Conservation (phyloP, 768 basidiomycete genomes). For the Terana coerulea region DNA sequence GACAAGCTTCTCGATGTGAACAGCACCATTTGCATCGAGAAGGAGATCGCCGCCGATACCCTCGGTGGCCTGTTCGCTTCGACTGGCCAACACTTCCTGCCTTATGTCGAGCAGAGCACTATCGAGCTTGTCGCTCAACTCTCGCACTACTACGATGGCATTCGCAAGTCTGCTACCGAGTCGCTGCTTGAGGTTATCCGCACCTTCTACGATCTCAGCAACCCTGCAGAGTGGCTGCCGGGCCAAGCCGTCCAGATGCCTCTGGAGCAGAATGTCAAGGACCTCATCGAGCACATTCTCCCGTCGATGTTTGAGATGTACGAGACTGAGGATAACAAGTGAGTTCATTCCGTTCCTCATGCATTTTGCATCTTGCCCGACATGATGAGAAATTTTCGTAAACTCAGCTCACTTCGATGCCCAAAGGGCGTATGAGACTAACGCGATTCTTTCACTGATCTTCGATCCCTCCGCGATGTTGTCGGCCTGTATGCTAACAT, state of each 20-base stretch:
- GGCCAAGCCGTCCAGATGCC: conserved; percentile 52
- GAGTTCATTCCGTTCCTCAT: conserved; percentile 33
- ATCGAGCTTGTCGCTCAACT: conserved; percentile 77
- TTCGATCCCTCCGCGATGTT: conserved; percentile 15
- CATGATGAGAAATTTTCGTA: conserved; percentile 47
- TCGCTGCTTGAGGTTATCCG: conserved; percentile 85
- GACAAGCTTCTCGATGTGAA: conserved; percentile 91
- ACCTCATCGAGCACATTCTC: conserved; percentile 74
- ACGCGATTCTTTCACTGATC: conserved; percentile 34
- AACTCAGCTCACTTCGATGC: conserved; percentile 83
- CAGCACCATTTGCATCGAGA: conserved; percentile 96
- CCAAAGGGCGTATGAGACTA: conserved; percentile 56
- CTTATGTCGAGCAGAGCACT: conserved; percentile 81
- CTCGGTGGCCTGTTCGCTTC: conserved; percentile 87
- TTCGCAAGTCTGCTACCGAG: conserved; percentile 88
- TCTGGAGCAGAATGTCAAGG: conserved; percentile 66
- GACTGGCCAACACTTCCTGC: conserved; percentile 82
- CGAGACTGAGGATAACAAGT: conserved; percentile 97
- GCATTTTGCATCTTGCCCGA: conserved; percentile 6
- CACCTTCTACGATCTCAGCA: conserved; percentile 87
- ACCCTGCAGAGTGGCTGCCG: conserved; percentile 78
- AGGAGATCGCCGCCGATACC: conserved; percentile 97
- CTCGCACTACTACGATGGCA: conserved; percentile 95
- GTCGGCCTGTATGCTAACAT: conserved; percentile 22
- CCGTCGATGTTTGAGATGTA: conserved; percentile 82